Percentiles rank a stretch among this genome's conserved stretches.
phyloP scores from a whole-genome alignment of 1,284 basidiomycete species.

The Ustilago trichophora region DNA sequence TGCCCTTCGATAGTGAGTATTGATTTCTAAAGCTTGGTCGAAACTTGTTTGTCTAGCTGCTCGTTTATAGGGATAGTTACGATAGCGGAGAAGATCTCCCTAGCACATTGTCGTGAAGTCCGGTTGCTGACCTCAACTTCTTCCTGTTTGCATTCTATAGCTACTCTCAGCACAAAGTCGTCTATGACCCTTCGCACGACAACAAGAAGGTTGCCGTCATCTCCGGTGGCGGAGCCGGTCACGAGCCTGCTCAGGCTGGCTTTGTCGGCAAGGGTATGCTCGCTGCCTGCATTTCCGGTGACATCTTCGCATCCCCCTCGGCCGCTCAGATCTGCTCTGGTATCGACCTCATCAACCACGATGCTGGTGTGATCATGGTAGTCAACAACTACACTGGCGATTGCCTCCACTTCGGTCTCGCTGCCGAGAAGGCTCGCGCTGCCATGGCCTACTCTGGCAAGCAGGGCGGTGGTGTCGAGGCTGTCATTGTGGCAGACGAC shows the following conservation, averaged over 20 bases:
- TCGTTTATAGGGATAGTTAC: too few relatives aligned
- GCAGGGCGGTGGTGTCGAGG: conserved; percentile 68
- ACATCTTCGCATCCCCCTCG: conserved; percentile 70
- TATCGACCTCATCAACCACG: conserved; percentile 68
- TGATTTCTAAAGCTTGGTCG: too few relatives aligned
- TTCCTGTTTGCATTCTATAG: conserved; percentile 11
- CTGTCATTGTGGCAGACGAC: conserved; percentile 70
- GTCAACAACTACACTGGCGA: conserved; percentile 70
- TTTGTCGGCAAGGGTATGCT: conserved; percentile 68
- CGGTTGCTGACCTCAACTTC: background rate
- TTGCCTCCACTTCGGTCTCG: conserved; percentile 70
- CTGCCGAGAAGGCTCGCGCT: conserved; percentile 64
- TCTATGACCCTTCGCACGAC: conserved; percentile 63
- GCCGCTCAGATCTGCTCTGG: conserved; percentile 69
- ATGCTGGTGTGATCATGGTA: conserved; percentile 65
- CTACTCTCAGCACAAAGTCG: conserved; percentile 64
- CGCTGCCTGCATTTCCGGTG: conserved; percentile 68
- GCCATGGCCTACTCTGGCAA: conserved; percentile 55
- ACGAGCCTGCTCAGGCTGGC: conserved; percentile 68
- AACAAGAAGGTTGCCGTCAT: conserved; percentile 69
- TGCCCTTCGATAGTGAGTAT: conserved; percentile 58
- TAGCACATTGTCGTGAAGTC: background rate
- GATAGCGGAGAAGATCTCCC: too few relatives aligned
- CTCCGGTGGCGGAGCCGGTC: conserved; percentile 69
- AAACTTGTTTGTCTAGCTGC: too few relatives aligned